Evolutionary conservation across 768 basidiomycete species (phyloP), one percentile per base, ranked within the genome.

Genomic region (Roridomyces roridus): DNA sequence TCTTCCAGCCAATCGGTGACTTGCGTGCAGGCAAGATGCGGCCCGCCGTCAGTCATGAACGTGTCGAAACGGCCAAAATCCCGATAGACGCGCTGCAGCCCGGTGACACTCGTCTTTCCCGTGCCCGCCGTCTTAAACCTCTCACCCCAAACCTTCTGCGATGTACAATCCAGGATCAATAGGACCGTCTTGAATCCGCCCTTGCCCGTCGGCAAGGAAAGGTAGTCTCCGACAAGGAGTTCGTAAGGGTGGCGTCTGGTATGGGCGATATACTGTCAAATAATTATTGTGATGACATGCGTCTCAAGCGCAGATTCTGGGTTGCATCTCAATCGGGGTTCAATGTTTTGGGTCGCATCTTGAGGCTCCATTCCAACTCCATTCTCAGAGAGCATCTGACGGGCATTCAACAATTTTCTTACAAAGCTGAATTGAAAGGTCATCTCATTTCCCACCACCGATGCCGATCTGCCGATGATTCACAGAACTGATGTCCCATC

Each of bases 151-250:
- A 70, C 29, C 17, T 55, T 36, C 35, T 58, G 57, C 4, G 51
- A 23, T 17, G 12, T 29, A 4, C 23, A 47, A 31, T 73, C 72
- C 4, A 68, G 18, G 41, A 57, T 65, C 18, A 70, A 14, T 0
- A 55, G 54, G 1, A 65, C 28, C 0, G 51, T 67, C 8, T 65
- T 47, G 51, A 51, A 68, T 0, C 68, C 66, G 4, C 62, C 67
- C 12, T 45, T 63, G 0, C 66, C 67, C 7, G 23, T 36, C 10
- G 68, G 70, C 36, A 72, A 4, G 0, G 65, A 63, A 17, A 72
- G 48, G 46, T 73, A 73, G 53, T 73, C 69, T 0, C 54, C 69
- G 0, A 67, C 68, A 0, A 71, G 6, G 1, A 73, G 52, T 35
- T 72, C 65, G 49, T 68, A 70, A 3, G 71, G 74, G 18, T 67